These are phyloP conservation scores for Phyllachora maydis DNA, from an alignment of 2,329 filamentous ascomycete species.

Conservation along the genomic window DNA sequence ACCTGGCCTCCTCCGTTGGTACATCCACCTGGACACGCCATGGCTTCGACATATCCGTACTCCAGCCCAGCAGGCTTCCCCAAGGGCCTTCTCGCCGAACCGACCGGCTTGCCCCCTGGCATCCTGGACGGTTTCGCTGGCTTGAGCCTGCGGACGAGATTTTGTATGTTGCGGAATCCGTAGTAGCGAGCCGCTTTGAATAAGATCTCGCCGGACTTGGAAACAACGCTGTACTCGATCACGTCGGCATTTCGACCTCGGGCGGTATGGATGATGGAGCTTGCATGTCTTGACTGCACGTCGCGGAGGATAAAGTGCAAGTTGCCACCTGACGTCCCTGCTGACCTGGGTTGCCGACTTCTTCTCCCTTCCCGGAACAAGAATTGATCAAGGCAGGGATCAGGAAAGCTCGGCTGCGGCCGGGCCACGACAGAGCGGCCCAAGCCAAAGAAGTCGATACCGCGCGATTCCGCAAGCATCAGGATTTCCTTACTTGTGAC, in stretches of 20 bases:
- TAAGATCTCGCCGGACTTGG: slow-evolving; percentile 32
- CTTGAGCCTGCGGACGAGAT: slow-evolving; percentile 80
- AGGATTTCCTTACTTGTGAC: slow-evolving; percentile 92
- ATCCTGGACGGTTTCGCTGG: slow-evolving; percentile 60
- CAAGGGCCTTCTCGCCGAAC: slow-evolving; percentile 28
- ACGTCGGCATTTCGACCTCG: slow-evolving; percentile 83
- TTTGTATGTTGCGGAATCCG: slow-evolving; percentile 96
- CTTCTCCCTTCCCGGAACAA: no score
- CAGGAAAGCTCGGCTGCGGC: slow-evolving; percentile 43
- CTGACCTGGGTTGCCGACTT: no score
- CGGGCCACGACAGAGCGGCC: slow-evolving; percentile 26
- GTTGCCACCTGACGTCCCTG: slow-evolving; percentile 62
- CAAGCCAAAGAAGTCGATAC: slow-evolving; percentile 54
- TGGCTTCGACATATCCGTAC: slow-evolving; percentile 91
- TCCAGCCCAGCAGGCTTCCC: slow-evolving; percentile 34
- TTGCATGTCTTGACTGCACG: slow-evolving; percentile 48
- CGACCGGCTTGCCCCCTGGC: slow-evolving; percentile 49
- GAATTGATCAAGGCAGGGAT: slow-evolving; percentile 47
- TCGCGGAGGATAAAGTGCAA: slow-evolving; percentile 66
- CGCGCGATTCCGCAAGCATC: slow-evolving; percentile 66
- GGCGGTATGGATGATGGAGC: slow-evolving; percentile 47
- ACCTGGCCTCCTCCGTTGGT: slow-evolving; percentile 95
- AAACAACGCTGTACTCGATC: slow-evolving; percentile 56
- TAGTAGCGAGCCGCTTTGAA: slow-evolving; percentile 83
- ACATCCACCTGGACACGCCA: slow-evolving; percentile 97